These are phyloP conservation scores for Blastocrithidia nonstop DNA, from an alignment of 208 protist genomes.

Conservation along the genomic window DNA sequence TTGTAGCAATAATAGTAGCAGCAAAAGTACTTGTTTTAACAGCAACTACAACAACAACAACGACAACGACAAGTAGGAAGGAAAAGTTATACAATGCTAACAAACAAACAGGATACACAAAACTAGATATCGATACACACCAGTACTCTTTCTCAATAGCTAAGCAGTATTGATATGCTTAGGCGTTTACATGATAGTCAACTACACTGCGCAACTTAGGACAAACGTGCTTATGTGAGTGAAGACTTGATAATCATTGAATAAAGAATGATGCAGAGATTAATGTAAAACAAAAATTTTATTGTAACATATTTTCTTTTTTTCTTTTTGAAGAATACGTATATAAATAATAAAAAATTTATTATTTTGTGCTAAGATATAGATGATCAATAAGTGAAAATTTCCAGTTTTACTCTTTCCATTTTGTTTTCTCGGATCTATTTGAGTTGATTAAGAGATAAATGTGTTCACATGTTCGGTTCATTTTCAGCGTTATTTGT, in stretches of 20 bases:
- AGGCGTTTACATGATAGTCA: no score
- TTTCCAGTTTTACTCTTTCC: no score
- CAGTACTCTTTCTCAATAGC: no score
- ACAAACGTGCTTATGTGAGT: no score
- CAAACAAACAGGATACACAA: no score
- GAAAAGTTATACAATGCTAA: neutral
- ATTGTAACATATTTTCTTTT: conserved; percentile 4
- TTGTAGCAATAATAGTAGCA: neutral
- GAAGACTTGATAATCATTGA: conserved; percentile 1
- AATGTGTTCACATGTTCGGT: no score
- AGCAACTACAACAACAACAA: conserved; percentile 2
- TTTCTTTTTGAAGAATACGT: neutral
- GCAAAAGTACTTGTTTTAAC: conserved; percentile 1
- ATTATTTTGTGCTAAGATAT: neutral
- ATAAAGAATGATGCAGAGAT: neutral
- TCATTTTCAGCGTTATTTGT: no score
- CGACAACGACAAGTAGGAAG: neutral
- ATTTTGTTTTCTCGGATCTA: no score
- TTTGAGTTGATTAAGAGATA: neutral
- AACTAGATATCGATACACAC: no score
- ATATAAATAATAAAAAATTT: conserved; percentile 4
- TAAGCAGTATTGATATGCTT: no score
- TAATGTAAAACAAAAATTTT: neutral
- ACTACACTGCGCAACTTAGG: no score
- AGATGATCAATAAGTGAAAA: no score